Base-by-base conservation (phyloP, 441 rosid genomes). In the Aquilaria agallochum region DNA sequence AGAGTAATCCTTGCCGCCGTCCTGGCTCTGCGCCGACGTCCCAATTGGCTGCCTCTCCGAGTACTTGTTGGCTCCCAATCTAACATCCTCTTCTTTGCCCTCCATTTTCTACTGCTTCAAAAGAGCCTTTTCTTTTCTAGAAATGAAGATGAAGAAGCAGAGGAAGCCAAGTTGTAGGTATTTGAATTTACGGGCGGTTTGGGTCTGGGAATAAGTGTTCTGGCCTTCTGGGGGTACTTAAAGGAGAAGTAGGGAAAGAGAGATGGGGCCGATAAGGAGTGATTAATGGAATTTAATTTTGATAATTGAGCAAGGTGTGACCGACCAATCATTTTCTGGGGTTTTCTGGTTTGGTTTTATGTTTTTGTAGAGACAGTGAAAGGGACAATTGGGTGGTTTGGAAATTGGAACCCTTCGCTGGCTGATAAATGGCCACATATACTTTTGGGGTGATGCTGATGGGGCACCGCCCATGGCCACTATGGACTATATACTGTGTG, bases 61-160 rank as follows among this genome's bases (percentile, higher is more conserved):
- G 76, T 65, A 87, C 82, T 83, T 87, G 86, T 85, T 92, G 53
- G 96, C 91, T 79, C 95, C 95, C 42, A 87, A 54, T 60, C 92
- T 83, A 32, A 92, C 98, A 63, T 92, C 98, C 64, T 92, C 98
- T 63, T 89, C 95, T 59, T 87, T 92, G 50, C 79, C 89, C 68
- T 92, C 95, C 97, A 89, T 89, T 36, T 48, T 30, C 34, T 40
- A 55, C 13, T 27, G 40, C 11, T 53, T 20, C 27, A 20, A 20
- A 20, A 20, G 27, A 20, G 1, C 27, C 20, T 9, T 1, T 53
- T 30, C 9, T 11, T 8, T 14, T 6, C 8, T 42, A 6, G n/a
- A 53, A 11, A 36, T 3, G 33, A 27, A 11, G 10, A 50, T 50
- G 46, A 13, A 34, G 6, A 46, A n/a, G 47, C 5, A n/a, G 1